Conservation (phyloP, 2,329 filamentous ascomycete species). For the Sclerotinia trifoliorum region DNA sequence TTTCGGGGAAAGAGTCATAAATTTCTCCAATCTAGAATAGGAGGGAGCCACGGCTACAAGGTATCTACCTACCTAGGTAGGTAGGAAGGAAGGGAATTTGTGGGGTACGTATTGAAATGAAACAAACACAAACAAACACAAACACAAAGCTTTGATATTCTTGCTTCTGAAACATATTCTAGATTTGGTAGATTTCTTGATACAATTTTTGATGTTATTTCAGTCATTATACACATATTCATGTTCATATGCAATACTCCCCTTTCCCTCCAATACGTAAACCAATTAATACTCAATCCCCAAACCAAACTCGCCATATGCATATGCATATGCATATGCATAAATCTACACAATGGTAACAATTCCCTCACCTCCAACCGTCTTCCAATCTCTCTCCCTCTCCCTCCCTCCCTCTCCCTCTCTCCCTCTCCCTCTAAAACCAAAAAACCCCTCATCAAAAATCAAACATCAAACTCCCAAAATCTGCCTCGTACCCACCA, state of each 20-base stretch:
- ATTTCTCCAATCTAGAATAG: not conserved
- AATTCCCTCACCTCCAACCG: not conserved
- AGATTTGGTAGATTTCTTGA: not conserved
- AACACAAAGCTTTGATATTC: not conserved
- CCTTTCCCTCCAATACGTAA: too few species aligned
- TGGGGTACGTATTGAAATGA: not conserved
- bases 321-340: too few species aligned
- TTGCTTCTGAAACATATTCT: not conserved
- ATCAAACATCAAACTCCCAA: not conserved
- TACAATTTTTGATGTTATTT: not conserved
- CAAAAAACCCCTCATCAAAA: not conserved
- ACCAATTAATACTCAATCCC: too few species aligned
- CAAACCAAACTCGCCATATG: too few species aligned
- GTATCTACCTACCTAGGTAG: not conserved
- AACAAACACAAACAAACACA: not conserved
- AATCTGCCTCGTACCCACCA: not conserved
- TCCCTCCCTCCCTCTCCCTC: too few species aligned
- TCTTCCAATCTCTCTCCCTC: not conserved
- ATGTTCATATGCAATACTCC: too few species aligned
- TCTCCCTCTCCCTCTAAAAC: too few species aligned
- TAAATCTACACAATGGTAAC: not conserved
- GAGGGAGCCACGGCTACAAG: not conserved
- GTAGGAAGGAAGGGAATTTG: too few species aligned
- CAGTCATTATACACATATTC: too few species aligned
- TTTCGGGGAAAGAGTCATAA: slow-evolving; percentile 11